Evolutionary conservation across 2,329 filamentous ascomycete genomes (phyloP).

Genomic region (Neopestalotiopsis rosae): DNA sequence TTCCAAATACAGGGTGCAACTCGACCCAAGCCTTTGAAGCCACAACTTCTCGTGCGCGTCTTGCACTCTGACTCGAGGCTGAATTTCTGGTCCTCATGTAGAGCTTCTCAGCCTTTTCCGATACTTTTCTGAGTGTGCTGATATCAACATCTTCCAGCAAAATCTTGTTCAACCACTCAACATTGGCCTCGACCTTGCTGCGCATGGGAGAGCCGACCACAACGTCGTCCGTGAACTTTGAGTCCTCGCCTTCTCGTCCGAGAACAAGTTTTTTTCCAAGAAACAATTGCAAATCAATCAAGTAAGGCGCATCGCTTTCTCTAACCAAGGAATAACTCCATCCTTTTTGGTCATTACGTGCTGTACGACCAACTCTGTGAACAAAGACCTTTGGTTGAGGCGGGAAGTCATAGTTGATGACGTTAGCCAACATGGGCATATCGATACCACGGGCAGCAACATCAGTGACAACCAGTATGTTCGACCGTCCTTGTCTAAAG

Average conservation of each 20-base stretch:
- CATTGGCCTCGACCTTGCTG: slow-evolving; percentile 73
- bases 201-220: slow-evolving; percentile 79
- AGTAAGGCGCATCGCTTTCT: slow-evolving; percentile 86
- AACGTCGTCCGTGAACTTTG: slow-evolving; percentile 82
- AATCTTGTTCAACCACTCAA: slow-evolving; percentile 84
- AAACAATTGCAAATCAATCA: slow-evolving; percentile 93
- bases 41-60: slow-evolving; percentile 80
- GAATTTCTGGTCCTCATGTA: slow-evolving; percentile 90
- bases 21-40: slow-evolving; percentile 73
- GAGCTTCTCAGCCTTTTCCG: slow-evolving; percentile 87
- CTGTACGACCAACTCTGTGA: slow-evolving; percentile 94
- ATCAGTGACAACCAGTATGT: slow-evolving; percentile 94
- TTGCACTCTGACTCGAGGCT: slow-evolving; percentile 88
- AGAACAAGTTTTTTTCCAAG: slow-evolving; percentile 82
- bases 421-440: slow-evolving; percentile 93
- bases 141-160: slow-evolving; percentile 79
- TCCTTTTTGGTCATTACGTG: slow-evolving; percentile 87
- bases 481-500: slow-evolving; percentile 82
- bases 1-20: slow-evolving; percentile 81
- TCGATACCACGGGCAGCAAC: slow-evolving; percentile 97
- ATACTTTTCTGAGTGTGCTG: slow-evolving; percentile 71
- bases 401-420: slow-evolving; percentile 98
- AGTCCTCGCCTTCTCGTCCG: slow-evolving; percentile 66
- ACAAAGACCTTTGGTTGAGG: slow-evolving; percentile 97
- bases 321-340: slow-evolving; percentile 95